Percentiles rank a stretch among this genome's conserved stretches.
Evolutionary conservation across 2,329 filamentous ascomycete genomes (phyloP).

Genomic region (Bipolaris cookei): DNA sequence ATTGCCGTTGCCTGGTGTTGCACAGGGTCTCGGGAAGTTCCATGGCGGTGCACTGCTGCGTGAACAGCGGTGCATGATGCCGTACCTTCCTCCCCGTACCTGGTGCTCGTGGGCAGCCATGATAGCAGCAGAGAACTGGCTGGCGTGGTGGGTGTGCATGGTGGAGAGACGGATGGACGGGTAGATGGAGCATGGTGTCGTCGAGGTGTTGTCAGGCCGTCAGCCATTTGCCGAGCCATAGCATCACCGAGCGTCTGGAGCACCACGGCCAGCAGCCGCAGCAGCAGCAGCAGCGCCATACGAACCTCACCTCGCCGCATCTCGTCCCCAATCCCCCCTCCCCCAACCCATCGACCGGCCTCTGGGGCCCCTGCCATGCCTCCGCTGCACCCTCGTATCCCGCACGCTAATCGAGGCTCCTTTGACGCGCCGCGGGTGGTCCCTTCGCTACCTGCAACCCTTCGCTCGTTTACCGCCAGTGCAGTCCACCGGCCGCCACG

Average conservation of each 20-base stretch:
- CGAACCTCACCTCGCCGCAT: constrained; percentile 28
- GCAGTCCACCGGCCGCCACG: constrained; percentile 41
- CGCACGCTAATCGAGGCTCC: constrained; percentile 23
- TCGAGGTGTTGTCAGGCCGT: neutral
- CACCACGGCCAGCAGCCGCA: constrained; percentile 18
- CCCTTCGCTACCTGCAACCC: constrained; percentile 26
- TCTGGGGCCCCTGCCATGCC: constrained; percentile 42
- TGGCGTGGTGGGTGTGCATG: neutral
- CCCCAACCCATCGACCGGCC: constrained; percentile 31
- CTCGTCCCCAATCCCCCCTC: constrained; percentile 9
- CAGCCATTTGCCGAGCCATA: constrained; percentile 23
- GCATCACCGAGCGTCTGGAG: constrained; percentile 26
- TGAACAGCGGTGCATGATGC: neutral
- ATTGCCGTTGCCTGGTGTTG: neutral
- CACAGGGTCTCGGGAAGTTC: neutral
- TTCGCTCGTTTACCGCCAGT: constrained; percentile 31
- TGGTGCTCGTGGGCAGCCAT: neutral
- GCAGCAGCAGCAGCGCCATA: constrained; percentile 13
- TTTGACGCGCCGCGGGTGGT: constrained; percentile 29
- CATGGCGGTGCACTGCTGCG: neutral
- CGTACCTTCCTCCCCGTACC: neutral
- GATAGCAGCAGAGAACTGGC: neutral
- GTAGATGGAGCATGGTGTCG: neutral
- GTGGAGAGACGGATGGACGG: neutral
- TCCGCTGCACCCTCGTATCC: constrained; percentile 21